Conservation (phyloP, 768 basidiomycete species). For the Boletus patriciae region DNA sequence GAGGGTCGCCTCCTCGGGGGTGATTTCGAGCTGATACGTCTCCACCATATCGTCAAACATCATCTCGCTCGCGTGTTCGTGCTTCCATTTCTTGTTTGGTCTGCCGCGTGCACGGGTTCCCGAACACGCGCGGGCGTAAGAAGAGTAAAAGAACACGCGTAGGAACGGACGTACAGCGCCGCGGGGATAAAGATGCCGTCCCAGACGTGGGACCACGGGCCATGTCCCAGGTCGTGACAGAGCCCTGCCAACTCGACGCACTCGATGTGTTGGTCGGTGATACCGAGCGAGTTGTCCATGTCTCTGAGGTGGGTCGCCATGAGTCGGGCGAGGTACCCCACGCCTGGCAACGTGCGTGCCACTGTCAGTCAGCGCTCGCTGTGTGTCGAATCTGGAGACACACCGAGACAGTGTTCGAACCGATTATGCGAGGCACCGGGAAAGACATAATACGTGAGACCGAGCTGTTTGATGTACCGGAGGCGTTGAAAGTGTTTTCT, state of each 20-base stretch:
- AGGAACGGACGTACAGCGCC: conserved; percentile 50
- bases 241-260: conserved; percentile 81
- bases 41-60: conserved; percentile 73
- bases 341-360: conserved; percentile 45
- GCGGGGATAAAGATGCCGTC: conserved; percentile 69
- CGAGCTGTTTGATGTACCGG: conserved; percentile 76
- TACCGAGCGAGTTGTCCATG: conserved; percentile 59
- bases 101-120: conserved; percentile 28
- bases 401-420: conserved; percentile 84
- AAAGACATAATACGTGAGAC: conserved; percentile 74
- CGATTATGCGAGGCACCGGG: conserved; percentile 77
- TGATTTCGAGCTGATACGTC: conserved; percentile 52
- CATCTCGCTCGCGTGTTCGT: conserved; percentile 79
- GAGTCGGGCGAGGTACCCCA: conserved; percentile 68
- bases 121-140: background rate
- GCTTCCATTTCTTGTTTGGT: conserved; percentile 56
- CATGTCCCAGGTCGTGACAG: conserved; percentile 85
- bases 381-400: background rate
- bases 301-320: conserved; percentile 57
- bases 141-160: background rate
- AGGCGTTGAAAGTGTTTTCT: conserved; percentile 79
- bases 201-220: conserved; percentile 87
- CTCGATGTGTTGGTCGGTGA: conserved; percentile 68
- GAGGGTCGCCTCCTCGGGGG: conserved; percentile 50
- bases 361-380: background rate